Conservation (phyloP, 352 stramenopile species). For the Phytophthora meadii region DNA sequence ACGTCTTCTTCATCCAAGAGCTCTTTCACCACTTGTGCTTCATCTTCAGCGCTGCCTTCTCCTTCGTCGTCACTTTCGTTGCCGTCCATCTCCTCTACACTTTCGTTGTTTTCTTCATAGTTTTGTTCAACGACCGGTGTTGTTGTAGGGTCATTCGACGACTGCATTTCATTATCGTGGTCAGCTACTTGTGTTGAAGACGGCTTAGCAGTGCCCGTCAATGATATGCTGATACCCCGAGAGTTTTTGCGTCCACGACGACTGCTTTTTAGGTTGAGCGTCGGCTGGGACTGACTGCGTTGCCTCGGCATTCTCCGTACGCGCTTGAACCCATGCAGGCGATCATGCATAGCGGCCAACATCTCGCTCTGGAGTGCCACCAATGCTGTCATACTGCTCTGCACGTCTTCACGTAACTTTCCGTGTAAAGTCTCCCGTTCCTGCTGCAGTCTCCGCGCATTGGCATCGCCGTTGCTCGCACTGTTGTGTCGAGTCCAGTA, state of each 20-base stretch:
- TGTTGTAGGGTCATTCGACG: background rate
- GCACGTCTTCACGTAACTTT: constrained; percentile 53
- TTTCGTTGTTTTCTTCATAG: background rate
- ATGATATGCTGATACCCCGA: constrained; percentile 6
- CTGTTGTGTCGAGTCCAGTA: constrained; percentile 71
- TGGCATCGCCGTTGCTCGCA: constrained; percentile 16
- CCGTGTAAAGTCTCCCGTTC: constrained; percentile 58
- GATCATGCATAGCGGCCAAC: constrained; percentile 42
- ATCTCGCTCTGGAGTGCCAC: constrained; percentile 59
- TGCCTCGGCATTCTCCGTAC: constrained; percentile 27
- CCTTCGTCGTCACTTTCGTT: constrained; percentile 39
- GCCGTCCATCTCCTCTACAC: constrained; percentile 23
- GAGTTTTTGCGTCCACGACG: constrained; percentile 4
- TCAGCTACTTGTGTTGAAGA: background rate
- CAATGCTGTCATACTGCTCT: constrained; percentile 60
- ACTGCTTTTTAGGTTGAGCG: constrained; percentile 28
- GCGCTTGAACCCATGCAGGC: constrained; percentile 43
- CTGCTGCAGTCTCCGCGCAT: constrained; percentile 54
- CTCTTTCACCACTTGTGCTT: constrained; percentile 10
- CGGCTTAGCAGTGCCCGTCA: background rate
- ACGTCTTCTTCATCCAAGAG: constrained; percentile 2
- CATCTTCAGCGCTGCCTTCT: constrained; percentile 22
- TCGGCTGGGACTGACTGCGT: constrained; percentile 27
- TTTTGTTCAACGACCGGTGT: background rate
- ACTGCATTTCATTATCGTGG: background rate